phyloP scores from a whole-genome alignment of 441 rosid species.

The Capsella rubella region DNA sequence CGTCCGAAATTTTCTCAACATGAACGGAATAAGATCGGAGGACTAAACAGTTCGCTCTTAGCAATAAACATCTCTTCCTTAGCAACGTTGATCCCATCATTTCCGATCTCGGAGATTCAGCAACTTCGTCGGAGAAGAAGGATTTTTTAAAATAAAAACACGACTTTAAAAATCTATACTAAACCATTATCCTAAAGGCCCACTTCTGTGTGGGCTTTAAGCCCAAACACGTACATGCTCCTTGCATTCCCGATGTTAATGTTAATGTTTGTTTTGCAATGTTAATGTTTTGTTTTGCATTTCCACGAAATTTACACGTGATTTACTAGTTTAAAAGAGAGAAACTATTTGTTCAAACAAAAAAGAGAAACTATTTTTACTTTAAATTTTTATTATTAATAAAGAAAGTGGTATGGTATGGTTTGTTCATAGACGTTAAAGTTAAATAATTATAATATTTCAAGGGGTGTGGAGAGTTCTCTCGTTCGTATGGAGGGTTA shows the following conservation, averaged over 20 bases:
- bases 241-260: neutral
- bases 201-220: neutral
- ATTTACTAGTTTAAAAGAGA: neutral
- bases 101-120: constrained; percentile 28
- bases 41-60: constrained; percentile 1
- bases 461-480: neutral
- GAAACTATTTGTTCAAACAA: too few relatives aligned
- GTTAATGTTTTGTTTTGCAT: neutral
- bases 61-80: neutral
- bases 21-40: constrained; percentile 45
- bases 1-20: constrained; percentile 27
- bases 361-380: too few relatives aligned
- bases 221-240: neutral
- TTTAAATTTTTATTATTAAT: too few relatives aligned
- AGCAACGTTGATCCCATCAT: constrained; percentile 24
- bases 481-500: constrained; percentile 27
- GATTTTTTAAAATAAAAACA: neutral
- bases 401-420: neutral
- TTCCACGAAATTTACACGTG: constrained; percentile 12
- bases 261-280: neutral
- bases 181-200: neutral
- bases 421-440: too few relatives aligned
- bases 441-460: too few relatives aligned
- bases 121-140: constrained; percentile 30
- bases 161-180: too few relatives aligned